Evolutionary conservation across 352 stramenopile species (phyloP), one percentile per base, ranked within the genome.

Genomic region (Phytophthora fragariae): DNA sequence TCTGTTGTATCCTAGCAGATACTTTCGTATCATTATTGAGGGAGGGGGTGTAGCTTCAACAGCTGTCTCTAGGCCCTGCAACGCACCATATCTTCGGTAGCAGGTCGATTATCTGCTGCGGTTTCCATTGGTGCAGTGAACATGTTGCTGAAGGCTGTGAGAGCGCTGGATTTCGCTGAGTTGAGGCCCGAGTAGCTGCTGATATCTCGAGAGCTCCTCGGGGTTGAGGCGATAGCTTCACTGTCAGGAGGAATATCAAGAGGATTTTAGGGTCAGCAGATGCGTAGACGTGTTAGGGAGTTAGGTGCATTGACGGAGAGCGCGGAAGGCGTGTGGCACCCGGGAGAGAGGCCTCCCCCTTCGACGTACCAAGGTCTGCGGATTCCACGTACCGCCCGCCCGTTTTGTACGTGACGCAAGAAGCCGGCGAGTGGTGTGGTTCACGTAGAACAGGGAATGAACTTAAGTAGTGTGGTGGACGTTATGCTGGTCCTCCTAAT

Each of bases 11-110:
- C 24, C 35, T 12, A 31, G 21, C 35, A 21, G 35, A 65, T 50
- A 59, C 19, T n/a, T 41, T 58, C 39, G 67, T 55, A 19, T 68
- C 54, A 55, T 69, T 49, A 12, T 12, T 27, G 24, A 3, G 24
- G 24, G 35, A 14, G 41, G 14, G 41, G 24, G 56, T 54, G 52
- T 41, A 67, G 56, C 44, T 56, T 70, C 57, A 70, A 70, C 59
- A 66, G 21, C 27, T 66, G 57, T 59, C 27, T 6, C 35, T 12
- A 19, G 17, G 14, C 41, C 17, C 12, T 12, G 6, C n/a, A 29
- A 72, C 65, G 65, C 31, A 77, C 71, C 66, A 73, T 68, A 67
- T 77, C 66, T 63, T 75, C 64, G 17, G 57, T 70, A 39, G 70
- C 44, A 2, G 62, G 62, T 31, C n/a, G 57, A 6, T n/a, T 35